phyloP scores from a whole-genome alignment of 1,284 basidiomycete genomes.

The Fomitopsis pinicola region DNA sequence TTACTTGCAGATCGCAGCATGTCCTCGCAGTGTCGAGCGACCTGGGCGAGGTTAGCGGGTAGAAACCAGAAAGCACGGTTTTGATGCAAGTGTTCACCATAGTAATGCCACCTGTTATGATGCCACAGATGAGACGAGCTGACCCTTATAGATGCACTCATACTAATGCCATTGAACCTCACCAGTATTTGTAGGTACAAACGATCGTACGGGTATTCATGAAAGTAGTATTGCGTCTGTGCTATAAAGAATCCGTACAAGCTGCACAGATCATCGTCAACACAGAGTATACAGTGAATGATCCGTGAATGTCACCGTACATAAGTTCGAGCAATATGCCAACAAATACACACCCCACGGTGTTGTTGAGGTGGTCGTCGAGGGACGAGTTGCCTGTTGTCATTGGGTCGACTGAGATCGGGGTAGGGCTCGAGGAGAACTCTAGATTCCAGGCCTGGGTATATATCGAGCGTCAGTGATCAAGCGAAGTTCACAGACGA shows the following conservation, averaged over 20 bases:
- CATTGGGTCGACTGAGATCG: too few relatives aligned
- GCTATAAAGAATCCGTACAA: neutral
- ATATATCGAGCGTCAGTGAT: too few relatives aligned
- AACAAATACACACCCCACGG: neutral
- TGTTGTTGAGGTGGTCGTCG: neutral
- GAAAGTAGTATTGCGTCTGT: neutral
- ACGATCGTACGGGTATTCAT: neutral
- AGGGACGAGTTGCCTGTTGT: neutral
- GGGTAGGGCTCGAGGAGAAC: too few relatives aligned
- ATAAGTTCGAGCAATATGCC: neutral
- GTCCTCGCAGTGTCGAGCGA: neutral
- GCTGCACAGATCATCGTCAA: neutral
- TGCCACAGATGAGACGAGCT: neutral
- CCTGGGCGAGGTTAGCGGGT: neutral
- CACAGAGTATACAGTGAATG: neutral
- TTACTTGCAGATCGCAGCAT: neutral
- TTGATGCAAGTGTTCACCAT: neutral
- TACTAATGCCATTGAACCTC: neutral
- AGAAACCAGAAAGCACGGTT: neutral
- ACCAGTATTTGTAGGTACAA: neutral
- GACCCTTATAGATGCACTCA: neutral
- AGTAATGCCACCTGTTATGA: neutral
- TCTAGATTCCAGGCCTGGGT: too few relatives aligned
- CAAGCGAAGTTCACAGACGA: too few relatives aligned
- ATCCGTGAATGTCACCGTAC: neutral